Base-by-base conservation (phyloP, 192 early-diverging fungal species). In the Coemansia javaensis region DNA sequence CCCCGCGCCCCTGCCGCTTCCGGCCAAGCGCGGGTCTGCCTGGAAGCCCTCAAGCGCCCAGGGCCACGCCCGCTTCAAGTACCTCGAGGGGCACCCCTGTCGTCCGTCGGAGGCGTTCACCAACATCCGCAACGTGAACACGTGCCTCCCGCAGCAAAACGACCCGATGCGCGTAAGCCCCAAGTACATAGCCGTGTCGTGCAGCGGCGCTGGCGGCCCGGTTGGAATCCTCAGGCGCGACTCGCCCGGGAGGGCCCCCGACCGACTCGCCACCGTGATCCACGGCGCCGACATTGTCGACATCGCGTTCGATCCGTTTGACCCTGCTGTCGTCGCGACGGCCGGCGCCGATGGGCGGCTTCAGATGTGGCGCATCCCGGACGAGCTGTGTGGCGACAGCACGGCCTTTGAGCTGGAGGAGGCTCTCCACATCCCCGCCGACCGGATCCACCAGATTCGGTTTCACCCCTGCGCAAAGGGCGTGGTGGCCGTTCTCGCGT, bases 171-270 rank as follows among this genome's bases (percentile, higher is more conserved):
- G 82, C 66, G 73, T 68, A 1, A 87, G 81, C 37, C 24, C 47
- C 36, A 77, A 65, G 46, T 86, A 79, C 28, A 59, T 92, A 35
- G 87, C 89, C 0, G 75, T 91, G 17, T 79, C 89, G 12, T 66
- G 89, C 32, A 49, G 70, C 13, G 93, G 91, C 16, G 70, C 82
- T 23, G 93, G 93, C 17, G 93, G 93, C 15, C 78, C 88, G 46
- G 47, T 96, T 37, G 87, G 77, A 2, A 72, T 93, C 18, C 66
- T 86, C 47, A 69, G 79, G n/a, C 59, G 72, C 2, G 59, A 77
- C 38, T 78, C 78, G n/a, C 79, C 82, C 7, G 91, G 89, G 7
- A 79, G 93, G 15, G 56, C 55, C 18, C 45, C 67, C 14, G 47
- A 57, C 14, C 59, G 41, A 18, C 49, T 42, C 11, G 55, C 60